Evolutionary conservation across 192 early-diverging fungal genomes (phyloP).

Genomic region (Linnemannia exigua): DNA sequence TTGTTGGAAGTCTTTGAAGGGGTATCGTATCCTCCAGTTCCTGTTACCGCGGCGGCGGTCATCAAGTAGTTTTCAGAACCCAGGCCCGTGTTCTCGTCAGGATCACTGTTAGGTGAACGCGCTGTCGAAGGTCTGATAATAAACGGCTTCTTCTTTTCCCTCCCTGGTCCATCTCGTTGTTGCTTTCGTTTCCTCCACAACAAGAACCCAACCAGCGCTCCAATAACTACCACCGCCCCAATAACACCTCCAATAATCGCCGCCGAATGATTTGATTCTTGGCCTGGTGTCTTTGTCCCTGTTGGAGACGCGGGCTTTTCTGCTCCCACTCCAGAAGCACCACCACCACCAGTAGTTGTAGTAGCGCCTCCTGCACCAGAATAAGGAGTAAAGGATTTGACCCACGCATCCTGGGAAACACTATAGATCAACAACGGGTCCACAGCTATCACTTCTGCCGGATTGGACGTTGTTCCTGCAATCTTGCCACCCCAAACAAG

Average conservation of each 20-base stretch:
- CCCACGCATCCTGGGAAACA: conserved; percentile 13
- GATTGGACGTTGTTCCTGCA: neutral
- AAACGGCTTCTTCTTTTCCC: neutral
- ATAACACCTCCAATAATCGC: conserved; percentile 31
- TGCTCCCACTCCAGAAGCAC: too few species aligned
- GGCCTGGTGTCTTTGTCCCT: too few species aligned
- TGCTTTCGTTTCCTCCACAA: neutral
- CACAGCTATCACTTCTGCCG: neutral
- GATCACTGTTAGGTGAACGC: too few species aligned
- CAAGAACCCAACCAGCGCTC: conserved; percentile 2
- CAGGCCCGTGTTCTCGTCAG: too few species aligned
- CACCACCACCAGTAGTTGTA: too few species aligned
- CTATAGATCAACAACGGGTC: conserved; percentile 22
- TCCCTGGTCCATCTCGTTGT: neutral
- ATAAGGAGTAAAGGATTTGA: conserved; percentile 17
- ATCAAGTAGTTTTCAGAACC: neutral
- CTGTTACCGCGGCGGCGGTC: neutral
- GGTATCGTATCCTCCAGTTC: neutral
- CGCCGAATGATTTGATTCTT: too few species aligned
- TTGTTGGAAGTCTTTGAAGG: too few species aligned
- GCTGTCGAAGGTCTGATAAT: neutral
- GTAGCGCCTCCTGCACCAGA: neutral
- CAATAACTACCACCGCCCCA: conserved; percentile 22
- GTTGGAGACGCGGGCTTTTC: too few species aligned
- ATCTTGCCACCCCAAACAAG: conserved; percentile 37